phyloP scores from a whole-genome alignment of 1,284 basidiomycete species.

The Ceratobasidium sp. region DNA sequence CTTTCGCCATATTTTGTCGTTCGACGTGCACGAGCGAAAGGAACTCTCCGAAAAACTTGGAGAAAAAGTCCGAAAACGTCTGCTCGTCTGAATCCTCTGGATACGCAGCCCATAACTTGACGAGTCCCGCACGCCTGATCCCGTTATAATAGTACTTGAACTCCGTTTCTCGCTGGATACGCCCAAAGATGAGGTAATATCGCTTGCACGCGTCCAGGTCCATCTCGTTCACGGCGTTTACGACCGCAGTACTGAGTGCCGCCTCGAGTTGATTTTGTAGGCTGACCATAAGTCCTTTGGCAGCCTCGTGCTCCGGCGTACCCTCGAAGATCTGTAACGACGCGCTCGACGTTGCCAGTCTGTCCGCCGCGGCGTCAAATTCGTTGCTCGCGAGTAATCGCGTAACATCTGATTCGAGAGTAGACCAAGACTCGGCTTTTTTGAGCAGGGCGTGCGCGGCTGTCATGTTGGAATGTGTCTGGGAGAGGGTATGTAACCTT shows the following conservation, averaged over 20 bases:
- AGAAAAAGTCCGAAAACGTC: slow-evolving; percentile 75
- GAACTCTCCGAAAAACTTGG: slow-evolving; percentile 80
- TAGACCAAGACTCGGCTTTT: slow-evolving; percentile 95
- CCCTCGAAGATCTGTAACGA: slow-evolving; percentile 93
- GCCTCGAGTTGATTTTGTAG: slow-evolving; percentile 95
- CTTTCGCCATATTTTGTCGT: slow-evolving; percentile 78
- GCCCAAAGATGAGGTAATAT: slow-evolving; percentile 87
- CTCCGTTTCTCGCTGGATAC: slow-evolving; percentile 90
- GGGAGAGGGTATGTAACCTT: slow-evolving; percentile 81
- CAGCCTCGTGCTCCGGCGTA: slow-evolving; percentile 87
- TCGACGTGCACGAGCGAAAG: slow-evolving; percentile 77
- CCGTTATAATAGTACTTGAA: slow-evolving; percentile 95
- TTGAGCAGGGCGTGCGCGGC: slow-evolving; percentile 85
- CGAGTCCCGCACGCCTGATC: slow-evolving; percentile 74
- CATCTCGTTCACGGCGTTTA: slow-evolving; percentile 81
- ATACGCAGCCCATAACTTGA: slow-evolving; percentile 74
- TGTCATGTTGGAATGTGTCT: slow-evolving; percentile 87
- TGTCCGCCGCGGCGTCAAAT: slow-evolving; percentile 87
- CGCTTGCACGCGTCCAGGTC: slow-evolving; percentile 79
- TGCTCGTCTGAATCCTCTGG: slow-evolving; percentile 24
- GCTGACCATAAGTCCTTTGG: slow-evolving; percentile 85
- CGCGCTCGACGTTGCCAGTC: slow-evolving; percentile 86
- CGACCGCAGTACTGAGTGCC: slow-evolving; percentile 85
- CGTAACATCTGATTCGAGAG: slow-evolving; percentile 91
- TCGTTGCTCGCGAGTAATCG: slow-evolving; percentile 76